phyloP scores from a whole-genome alignment of 2,329 filamentous ascomycete species.

The Microdochium bolleyi region DNA sequence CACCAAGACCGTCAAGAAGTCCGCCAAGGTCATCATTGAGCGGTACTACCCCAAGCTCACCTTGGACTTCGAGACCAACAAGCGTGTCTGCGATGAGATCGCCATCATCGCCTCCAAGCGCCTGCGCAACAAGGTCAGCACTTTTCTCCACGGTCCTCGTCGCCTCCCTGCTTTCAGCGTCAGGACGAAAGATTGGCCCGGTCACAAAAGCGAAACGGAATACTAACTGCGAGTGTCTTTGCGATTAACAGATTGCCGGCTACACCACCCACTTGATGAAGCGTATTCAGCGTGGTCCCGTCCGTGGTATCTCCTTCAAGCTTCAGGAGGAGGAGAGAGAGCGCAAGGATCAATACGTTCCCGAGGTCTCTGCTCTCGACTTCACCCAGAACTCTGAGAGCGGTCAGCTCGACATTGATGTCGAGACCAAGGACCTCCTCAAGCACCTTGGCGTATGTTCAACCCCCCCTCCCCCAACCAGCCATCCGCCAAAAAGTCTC shows the following conservation, averaged over 20 bases:
- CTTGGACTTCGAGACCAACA: slow-evolving; percentile 99
- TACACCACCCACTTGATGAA: slow-evolving; percentile 99
- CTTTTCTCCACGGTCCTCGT: too few relatives aligned
- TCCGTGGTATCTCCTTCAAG: slow-evolving; percentile 99
- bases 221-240: slow-evolving; percentile 5
- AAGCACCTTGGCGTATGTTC: slow-evolving; percentile 95
- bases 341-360: slow-evolving; percentile 99
- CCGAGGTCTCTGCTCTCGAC: slow-evolving; percentile 97
- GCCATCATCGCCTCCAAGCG: slow-evolving; percentile 99
- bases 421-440: slow-evolving; percentile 97
- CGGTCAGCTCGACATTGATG: slow-evolving; percentile 89
- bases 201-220: too few relatives aligned
- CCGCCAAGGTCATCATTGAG: slow-evolving; percentile 99
- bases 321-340: slow-evolving; percentile 99
- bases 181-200: too few relatives aligned
- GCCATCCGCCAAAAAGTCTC: too few relatives aligned
- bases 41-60: slow-evolving; percentile 96
- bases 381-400: slow-evolving; percentile 90
- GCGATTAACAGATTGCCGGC: slow-evolving; percentile 70
- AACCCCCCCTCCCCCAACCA: background rate
- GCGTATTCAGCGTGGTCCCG: slow-evolving; percentile 98
- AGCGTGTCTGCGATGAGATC: slow-evolving; percentile 99
- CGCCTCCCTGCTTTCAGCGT: too few relatives aligned
- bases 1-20: slow-evolving; percentile 65
- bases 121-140: slow-evolving; percentile 91